Evolutionary conservation across 495 filamentous ascomycete genomes (phyloP).

Genomic region (Penicillium argentinense): DNA sequence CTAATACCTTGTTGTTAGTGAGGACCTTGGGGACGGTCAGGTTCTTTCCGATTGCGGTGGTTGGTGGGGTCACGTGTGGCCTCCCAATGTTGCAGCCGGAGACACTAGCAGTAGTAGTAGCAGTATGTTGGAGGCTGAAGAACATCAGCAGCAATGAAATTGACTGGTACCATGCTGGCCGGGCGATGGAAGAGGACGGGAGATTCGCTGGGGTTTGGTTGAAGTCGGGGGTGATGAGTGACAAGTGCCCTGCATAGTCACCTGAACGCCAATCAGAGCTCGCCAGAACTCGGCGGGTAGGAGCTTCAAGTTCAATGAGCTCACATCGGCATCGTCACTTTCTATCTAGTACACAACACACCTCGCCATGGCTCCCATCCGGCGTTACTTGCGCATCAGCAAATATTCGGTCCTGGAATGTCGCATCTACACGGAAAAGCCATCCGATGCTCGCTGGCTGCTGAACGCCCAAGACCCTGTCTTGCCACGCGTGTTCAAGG

Average conservation of each 20-base stretch:
- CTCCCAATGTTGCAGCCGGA: background rate
- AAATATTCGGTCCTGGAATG: conserved; percentile 91
- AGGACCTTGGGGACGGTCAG: conserved; percentile 42
- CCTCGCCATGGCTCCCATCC: conserved; percentile 71
- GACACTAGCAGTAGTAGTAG: background rate
- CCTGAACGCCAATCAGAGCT: conserved; percentile 7
- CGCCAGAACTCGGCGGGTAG: background rate
- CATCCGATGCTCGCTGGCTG: conserved; percentile 81
- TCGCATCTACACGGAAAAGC: conserved; percentile 92
- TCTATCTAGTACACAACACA: conserved; percentile 6
- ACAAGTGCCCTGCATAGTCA: too few species aligned
- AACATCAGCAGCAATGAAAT: too few species aligned
- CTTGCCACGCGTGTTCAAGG: conserved; percentile 77
- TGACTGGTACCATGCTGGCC: too few species aligned
- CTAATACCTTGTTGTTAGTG: conserved; percentile 23
- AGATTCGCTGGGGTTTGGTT: too few species aligned
- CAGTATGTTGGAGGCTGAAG: too few species aligned
- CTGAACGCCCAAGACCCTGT: conserved; percentile 65
- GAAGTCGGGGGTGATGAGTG: too few species aligned
- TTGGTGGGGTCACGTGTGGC: conserved; percentile 22
- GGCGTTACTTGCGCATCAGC: conserved; percentile 79
- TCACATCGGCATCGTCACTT: conserved; percentile 4
- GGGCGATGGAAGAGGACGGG: too few species aligned
- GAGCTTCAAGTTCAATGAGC: too few species aligned
- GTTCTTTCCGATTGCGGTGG: conserved; percentile 20